Base-by-base conservation (phyloP, 1,139 yeast species). In the Geotrichum australiense region DNA sequence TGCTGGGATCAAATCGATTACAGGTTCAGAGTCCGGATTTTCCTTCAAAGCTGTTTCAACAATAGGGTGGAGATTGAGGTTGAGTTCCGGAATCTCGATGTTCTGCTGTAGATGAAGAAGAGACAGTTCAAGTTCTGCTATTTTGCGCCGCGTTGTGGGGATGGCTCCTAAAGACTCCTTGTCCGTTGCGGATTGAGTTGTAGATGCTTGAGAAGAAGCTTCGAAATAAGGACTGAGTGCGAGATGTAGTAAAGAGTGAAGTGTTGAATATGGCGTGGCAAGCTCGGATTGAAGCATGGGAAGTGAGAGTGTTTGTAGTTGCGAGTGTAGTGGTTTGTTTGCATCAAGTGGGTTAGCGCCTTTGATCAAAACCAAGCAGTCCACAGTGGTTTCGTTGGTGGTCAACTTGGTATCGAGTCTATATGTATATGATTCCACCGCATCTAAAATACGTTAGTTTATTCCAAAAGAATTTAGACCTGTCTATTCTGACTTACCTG, bases 51-150 rank as follows among this genome's bases (percentile, higher is more conserved):
- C 68, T 3, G 62, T 58, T 40, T 61, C 67, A 3, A 85, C 65
- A 8, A 60, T 56, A 0, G 80, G 78, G 53, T 84, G 91, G 1
- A 75, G 63, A 0, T 72, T 58, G 3, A 71, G 55, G 3, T 68
- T 53, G 21, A 86, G 61, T 50, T 82, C 78, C 0, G 95, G 95
- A 1, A 77, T 71, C 42, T 78, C 82, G 21, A 81, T 73, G 34
- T 76, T 70, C 49, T 80, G 83, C 50, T 81, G 82, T 22, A 85
- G 63, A 55, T 80, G 80, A 48, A 78, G 78, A 26, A 87, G 65
- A 0, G 93, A 78, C 12, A 76, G 58, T 1, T 84, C 75, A 23
- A 86, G 64, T 49, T 85, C 95, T 26, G 74, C 73, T 45, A 87
- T 71, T 54, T 79, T 83, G 57, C 76, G 22, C 37, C 63, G 30